Evolutionary conservation across 1,139 yeast species (phyloP), one percentile per base, ranked within the genome.

Genomic region (Trichomonascaceae sp.): DNA sequence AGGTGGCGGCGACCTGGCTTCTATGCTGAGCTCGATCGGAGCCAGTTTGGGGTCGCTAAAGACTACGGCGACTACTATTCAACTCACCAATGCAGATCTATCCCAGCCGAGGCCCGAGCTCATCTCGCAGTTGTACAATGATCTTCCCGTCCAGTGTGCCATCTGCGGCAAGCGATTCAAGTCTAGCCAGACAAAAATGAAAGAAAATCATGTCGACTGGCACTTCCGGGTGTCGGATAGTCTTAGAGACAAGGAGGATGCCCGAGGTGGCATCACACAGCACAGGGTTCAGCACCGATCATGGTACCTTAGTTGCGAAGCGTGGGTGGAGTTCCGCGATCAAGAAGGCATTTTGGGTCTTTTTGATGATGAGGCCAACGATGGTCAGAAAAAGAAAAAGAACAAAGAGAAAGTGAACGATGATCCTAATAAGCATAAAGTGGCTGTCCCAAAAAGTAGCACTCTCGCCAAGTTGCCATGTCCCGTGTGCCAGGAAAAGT

Each of bases 181-280:
- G 5, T 69, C 70, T 34, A 71, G 76, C 29, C 62, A 60, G 1
- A 70, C 67, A 34, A 93, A 92, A 2, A 64, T 67, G 13, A 60
- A 57, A 16, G 66, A 69, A 38, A 64, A 65, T 5, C 98, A 89
- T 57, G 62, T 84, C 46, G 98, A 89, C 57, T 89, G 97, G 97
- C 98, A 89, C 62, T 85, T 85, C 62, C 71, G 97, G 50, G 80
- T 84, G 36, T 87, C 84, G 55, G 81, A 80, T 50, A 77, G 81
- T 47, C 62, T 80, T 33, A 62, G 80, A 34, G 71, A 80, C 31
- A 20, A 11, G 6, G 23, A 8, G 23, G 23, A 11, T 11, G 6
- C 23, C 11, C n/a, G 77, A 69, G 28, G n/a, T n/a, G n/a, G n/a
- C n/a, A n/a, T n/a, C n/a, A n/a, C n/a, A n/a, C 63, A 58, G 39